Conservation (phyloP, 202 grass and related monocot genomes). For the Dendrocalamus latiflorus region DNA sequence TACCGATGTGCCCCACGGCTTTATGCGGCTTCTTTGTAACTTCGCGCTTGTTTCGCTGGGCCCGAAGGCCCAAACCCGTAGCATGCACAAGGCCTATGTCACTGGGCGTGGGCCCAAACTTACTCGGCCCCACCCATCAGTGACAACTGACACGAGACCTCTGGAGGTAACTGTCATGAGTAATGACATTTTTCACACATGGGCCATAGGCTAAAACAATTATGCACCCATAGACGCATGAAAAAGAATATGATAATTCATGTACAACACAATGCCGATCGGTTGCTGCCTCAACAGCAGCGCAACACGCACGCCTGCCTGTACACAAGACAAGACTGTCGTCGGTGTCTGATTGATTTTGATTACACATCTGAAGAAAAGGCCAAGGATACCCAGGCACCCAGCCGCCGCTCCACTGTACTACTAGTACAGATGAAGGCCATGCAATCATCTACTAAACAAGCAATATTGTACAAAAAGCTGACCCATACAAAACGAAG, state of each 20-base stretch:
- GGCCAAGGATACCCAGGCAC: not conserved
- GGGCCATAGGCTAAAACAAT: conserved; percentile 39
- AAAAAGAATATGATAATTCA: conserved; percentile 16
- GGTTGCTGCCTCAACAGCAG: conserved; percentile 10
- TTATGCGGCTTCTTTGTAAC: conserved; percentile 17
- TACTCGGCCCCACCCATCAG: not conserved
- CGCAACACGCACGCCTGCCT: not conserved
- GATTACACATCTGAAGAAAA: conserved; percentile 22
- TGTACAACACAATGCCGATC: conserved; percentile 17
- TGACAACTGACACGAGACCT: not conserved
- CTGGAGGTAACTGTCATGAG: not conserved
- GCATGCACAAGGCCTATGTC: too few relatives aligned
- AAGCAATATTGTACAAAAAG: conserved; percentile 42
- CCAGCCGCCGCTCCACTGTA: not conserved
- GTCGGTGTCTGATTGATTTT: conserved; percentile 8
- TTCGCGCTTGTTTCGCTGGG: conserved; percentile 1
- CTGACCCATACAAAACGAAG: conserved; percentile 5
- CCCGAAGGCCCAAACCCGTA: not conserved
- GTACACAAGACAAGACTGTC: not conserved
- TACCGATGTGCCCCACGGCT: not conserved
- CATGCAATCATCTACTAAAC: conserved; percentile 28
- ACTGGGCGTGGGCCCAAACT: not conserved
- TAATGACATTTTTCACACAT: not conserved
- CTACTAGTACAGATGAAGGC: conserved; percentile 27
- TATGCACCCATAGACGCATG: conserved; percentile 37